Evolutionary conservation across 148 eudicot species (phyloP).

Genomic region (Chenopodium quinoa): DNA sequence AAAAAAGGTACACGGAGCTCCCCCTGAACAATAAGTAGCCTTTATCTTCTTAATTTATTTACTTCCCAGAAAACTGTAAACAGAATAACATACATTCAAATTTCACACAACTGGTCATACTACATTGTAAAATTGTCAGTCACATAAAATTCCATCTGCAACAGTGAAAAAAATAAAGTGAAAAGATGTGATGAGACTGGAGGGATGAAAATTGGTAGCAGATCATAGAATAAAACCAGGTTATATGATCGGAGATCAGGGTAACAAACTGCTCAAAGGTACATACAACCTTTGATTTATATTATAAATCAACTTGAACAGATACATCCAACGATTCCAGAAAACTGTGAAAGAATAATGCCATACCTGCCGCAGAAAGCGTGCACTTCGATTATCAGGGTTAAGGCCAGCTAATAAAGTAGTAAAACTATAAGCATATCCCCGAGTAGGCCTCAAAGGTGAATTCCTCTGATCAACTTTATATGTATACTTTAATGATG

Average conservation of each 20-base stretch:
- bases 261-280: neutral
- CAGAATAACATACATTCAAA: neutral
- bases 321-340: neutral
- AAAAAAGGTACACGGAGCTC: neutral
- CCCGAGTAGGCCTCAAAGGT: constrained; percentile 77
- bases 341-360: neutral
- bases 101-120: neutral
- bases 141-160: neutral
- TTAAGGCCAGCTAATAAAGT: constrained; percentile 75
- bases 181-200: neutral
- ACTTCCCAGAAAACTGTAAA: neutral
- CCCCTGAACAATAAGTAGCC: neutral
- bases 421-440: constrained; percentile 78
- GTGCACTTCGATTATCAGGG: constrained; percentile 74
- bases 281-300: neutral
- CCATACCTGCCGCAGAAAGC: constrained; percentile 83
- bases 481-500: constrained; percentile 77
- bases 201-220: neutral
- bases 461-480: constrained; percentile 83
- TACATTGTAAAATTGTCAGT: neutral
- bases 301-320: neutral
- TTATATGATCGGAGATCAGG: neutral
- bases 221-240: neutral
- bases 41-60: neutral
- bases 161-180: neutral